Percentiles rank a stretch among this genome's conserved stretches.
These are phyloP conservation scores for Fusarium sp. DNA, from an alignment of 2,329 filamentous ascomycete genomes.

Conservation along the genomic window DNA sequence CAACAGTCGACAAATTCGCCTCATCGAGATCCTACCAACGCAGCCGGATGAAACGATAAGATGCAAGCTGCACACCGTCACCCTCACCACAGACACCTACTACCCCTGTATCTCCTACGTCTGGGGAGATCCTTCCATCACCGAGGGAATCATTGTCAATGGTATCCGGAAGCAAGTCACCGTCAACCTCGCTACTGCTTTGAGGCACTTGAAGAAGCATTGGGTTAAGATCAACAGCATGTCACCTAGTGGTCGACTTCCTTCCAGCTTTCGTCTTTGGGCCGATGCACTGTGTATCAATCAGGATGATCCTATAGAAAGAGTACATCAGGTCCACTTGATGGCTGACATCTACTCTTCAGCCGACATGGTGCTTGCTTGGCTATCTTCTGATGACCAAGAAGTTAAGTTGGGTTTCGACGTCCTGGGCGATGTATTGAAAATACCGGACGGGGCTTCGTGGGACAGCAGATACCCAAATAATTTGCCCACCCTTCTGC, in stretches of 20 bases:
- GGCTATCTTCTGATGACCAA: background rate
- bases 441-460: too few relatives aligned
- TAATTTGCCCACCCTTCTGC: too few relatives aligned
- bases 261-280: background rate
- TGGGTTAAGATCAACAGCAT: background rate
- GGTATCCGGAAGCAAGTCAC: background rate
- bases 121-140: background rate
- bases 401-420: background rate
- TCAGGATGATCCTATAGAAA: background rate
- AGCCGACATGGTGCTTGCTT: background rate
- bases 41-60: background rate
- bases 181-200: background rate
- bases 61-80: background rate
- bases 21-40: background rate
- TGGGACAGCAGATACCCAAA: too few relatives aligned
- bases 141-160: background rate
- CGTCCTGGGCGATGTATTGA: background rate
- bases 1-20: background rate
- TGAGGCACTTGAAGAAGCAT: background rate
- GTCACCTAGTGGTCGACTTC: too few relatives aligned
- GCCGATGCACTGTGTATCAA: background rate
- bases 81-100: background rate
- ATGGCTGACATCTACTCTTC: constrained; percentile 1
- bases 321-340: background rate
- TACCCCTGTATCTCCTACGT: background rate